Evolutionary conservation across 2,329 filamentous ascomycete species (phyloP).

Genomic region (Xylariomycetidae sp.): DNA sequence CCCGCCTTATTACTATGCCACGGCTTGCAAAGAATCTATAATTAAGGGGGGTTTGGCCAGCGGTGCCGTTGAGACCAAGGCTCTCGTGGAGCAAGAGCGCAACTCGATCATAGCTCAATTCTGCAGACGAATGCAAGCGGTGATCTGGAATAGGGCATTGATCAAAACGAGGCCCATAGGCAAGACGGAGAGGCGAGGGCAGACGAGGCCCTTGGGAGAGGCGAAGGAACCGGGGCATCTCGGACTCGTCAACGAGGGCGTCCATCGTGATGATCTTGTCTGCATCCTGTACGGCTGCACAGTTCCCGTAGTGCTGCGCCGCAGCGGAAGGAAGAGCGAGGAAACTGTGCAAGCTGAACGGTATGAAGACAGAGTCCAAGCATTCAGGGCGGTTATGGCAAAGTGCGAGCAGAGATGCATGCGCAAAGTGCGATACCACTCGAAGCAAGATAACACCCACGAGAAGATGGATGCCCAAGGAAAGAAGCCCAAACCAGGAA

Average conservation of each 20-base stretch:
- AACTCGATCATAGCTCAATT: conserved; percentile 24
- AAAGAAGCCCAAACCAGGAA: too few relatives aligned
- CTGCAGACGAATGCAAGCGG: conserved; percentile 19
- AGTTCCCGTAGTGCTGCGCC: background rate
- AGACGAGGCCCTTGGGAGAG: too few relatives aligned
- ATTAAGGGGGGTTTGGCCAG: conserved; percentile 16
- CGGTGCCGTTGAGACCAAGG: conserved; percentile 14
- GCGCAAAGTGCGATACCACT: background rate
- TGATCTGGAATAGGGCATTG: conserved; percentile 21
- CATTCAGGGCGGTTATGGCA: background rate
- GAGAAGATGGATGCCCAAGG: too few relatives aligned
- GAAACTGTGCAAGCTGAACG: background rate
- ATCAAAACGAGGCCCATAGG: conserved; percentile 15
- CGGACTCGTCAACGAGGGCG: background rate
- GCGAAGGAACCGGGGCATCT: conserved; percentile 7
- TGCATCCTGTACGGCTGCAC: background rate
- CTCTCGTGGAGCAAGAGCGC: conserved; percentile 19
- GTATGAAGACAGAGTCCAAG: background rate
- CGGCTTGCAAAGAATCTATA: conserved; percentile 18
- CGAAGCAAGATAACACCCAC: too few relatives aligned
- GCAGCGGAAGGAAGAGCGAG: background rate
- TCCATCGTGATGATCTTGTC: background rate
- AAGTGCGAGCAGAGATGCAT: background rate
- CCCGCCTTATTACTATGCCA: conserved; percentile 20
- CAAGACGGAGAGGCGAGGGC: too few relatives aligned